Base-by-base conservation (phyloP, 169 alveolate genomes). In the Babesia ovis region DNA sequence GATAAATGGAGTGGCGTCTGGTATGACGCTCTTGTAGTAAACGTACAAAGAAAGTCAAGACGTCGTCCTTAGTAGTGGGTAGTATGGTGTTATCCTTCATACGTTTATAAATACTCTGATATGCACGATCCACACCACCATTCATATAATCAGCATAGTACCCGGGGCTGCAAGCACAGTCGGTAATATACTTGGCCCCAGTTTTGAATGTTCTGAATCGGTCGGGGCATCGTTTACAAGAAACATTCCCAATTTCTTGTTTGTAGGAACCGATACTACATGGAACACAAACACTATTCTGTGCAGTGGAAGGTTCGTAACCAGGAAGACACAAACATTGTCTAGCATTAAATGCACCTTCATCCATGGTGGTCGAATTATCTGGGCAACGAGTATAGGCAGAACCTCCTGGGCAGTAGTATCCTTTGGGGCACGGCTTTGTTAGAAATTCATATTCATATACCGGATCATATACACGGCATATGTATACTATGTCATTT, bases 91-190 rank as follows among this genome's bases (percentile, higher is more conserved):
- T 8, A 32, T 64, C 61, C 61, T 48, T 46, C 74, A 64, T 46
- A 16, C 74, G 74, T 61, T 64, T 64, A 39, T 64, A 64, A 6
- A 31, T 37, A 1, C 46, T 34, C 48, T 29, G 35, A 3, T 22
- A 27, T 1, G 32, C 16, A n/a, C 29, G 0, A 1, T 27, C 25
- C 29, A 1, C n/a, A 12, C 3, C 4, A 11, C 31, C n/a, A 46
- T 34, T 41, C 32, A 45, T 22, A 6, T 45, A 35, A 20, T 29
- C 43, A 0, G 89, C 89, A 54, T 82, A 89, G 69, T 89, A 70
- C n/a, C 91, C 91, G n/a, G 83, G 90, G 39, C 84, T 72, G 68
- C 93, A 89, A 27, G 89, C 89, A 56, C 93, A 89, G 50, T 85
- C 91, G 29, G 90, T 72, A n/a, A 77, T 43, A 43, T 80, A 67